Evolutionary conservation across 1,139 yeast species (phyloP), one percentile per base, ranked within the genome.

Genomic region (Hemisphaericaspora lyxosophila): DNA sequence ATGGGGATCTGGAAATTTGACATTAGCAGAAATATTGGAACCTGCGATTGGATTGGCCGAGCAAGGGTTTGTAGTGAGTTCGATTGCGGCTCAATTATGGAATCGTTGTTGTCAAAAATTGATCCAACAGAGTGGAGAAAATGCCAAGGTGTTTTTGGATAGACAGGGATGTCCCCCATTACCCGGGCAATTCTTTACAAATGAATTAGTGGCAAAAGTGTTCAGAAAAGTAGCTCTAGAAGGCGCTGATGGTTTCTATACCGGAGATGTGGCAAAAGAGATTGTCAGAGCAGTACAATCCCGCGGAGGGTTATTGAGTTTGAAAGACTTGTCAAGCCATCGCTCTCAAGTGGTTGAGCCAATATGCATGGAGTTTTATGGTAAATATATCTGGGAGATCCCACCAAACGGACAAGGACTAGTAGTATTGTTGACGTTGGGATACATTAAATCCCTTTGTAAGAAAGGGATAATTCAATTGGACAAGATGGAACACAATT

Each of bases 391-490:
- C 43, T 81, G 87, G 83, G 90, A 84, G 55, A 78, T 83, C 40
- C 89, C 92, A 5, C 92, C 92, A 13, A 83, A 80, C 54, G 86
- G 89, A 3, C 85, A 83, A 36, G 92, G 92, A 2, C 59, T 84
- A 23, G 84, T 84, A 31, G 90, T 88, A 0, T 62, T 84, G 31
- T 60, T 82, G 30, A 77, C 88, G 0, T 57, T 82, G 35, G 92
- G 90, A 0, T 65, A 81, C 33, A 71, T 85, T 43, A 73, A 72
- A 44, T 72, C 75, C 27, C 61, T 80, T 42, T 75, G 78, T 36
- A 67, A 64, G 12, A 44, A 57, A 16, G 76, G 76, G 1, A 57
- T 49, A 5, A 64, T 81, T 17, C 64, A 75, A 35, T 54, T 82
- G 30, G 48, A 57, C 17, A 48, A 57, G 2, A 44, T 81, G 53